Evolutionary conservation across 805 yeast genomes (phyloP), one percentile per base, ranked within the genome.

Genomic region (Yarrowia osloensis): DNA sequence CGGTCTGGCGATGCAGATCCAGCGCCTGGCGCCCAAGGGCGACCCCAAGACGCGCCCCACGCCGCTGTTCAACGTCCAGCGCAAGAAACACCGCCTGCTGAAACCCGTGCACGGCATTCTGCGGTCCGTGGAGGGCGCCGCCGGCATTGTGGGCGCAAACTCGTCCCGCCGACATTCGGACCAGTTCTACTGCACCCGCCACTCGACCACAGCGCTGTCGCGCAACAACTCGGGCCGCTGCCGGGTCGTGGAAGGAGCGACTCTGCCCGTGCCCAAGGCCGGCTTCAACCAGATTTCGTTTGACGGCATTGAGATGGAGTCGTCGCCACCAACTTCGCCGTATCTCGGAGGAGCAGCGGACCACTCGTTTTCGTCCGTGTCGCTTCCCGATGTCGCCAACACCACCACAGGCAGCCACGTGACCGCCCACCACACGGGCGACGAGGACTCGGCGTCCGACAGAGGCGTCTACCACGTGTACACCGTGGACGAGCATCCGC

Each of bases 71-170:
- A 61, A 61, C 47, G 52, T 61, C 11, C 66, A 61, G 40, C 52
- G 66, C 13, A 61, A 61, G 33, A 31, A 46, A 15, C 66, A 61
- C 66, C 26, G 54, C 2, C 54, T 61, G 31, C 31, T 61, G 24
- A 61, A 61, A 24, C 66, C 66, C 26, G 54, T 61, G 24, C 66
- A 61, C 13, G 66, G 66, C 17, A 61, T 61, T n/a, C 29, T 61
- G 29, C 39, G 54, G 17, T 44, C 66, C 8, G 54, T 61, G 9
- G 66, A 61, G 11, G 66, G 52, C 15, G 66, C 66, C 1, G 66
- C 66, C 0, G 66, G 66, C n/a, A 44, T 61, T 6, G 66, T 61
- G 12, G 66, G 66, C 1, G 66, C 33, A 15, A 61, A 46, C 54
- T 44, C 66, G 44, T 44, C 54, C 19, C 15, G 66, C 9, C 11